Evolutionary conservation across 768 basidiomycete species (phyloP).

Genomic region (Suillus ampliporus): DNA sequence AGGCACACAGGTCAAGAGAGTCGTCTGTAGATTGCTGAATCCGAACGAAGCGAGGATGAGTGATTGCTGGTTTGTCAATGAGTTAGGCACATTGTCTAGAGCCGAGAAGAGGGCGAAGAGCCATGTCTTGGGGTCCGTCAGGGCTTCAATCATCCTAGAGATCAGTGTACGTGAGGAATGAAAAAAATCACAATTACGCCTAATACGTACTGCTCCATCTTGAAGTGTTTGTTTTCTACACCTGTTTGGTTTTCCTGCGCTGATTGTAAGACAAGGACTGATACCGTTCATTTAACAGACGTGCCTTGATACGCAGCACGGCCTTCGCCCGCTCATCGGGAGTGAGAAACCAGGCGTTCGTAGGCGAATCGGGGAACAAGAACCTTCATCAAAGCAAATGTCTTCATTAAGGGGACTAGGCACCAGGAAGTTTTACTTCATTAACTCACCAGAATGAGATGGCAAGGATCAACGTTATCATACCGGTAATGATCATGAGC

Average conservation of each 20-base stretch:
- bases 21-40: conserved; percentile 63
- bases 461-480: conserved; percentile 57
- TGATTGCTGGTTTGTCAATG: conserved; percentile 60
- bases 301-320: conserved; percentile 58
- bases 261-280: conserved; percentile 18
- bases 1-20: conserved; percentile 65
- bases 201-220: conserved; percentile 61
- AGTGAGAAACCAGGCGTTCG: conserved; percentile 71
- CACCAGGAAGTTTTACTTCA: not conserved
- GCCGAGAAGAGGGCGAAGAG: conserved; percentile 67
- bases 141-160: conserved; percentile 62
- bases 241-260: conserved; percentile 27
- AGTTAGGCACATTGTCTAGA: conserved; percentile 65
- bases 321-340: conserved; percentile 58
- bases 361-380: conserved; percentile 71
- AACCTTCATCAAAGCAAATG: conserved; percentile 42
- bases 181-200: not conserved
- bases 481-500: conserved; percentile 71
- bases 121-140: conserved; percentile 70
- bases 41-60: conserved; percentile 68
- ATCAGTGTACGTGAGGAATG: not conserved
- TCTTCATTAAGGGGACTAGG: not conserved
- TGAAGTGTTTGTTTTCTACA: conserved; percentile 31
- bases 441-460: conserved; percentile 54
- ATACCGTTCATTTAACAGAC: conserved; percentile 29